Percentiles rank a stretch among this genome's conserved stretches.
Conservation (phyloP, 352 stramenopile species). For the Phytophthora melonis region DNA sequence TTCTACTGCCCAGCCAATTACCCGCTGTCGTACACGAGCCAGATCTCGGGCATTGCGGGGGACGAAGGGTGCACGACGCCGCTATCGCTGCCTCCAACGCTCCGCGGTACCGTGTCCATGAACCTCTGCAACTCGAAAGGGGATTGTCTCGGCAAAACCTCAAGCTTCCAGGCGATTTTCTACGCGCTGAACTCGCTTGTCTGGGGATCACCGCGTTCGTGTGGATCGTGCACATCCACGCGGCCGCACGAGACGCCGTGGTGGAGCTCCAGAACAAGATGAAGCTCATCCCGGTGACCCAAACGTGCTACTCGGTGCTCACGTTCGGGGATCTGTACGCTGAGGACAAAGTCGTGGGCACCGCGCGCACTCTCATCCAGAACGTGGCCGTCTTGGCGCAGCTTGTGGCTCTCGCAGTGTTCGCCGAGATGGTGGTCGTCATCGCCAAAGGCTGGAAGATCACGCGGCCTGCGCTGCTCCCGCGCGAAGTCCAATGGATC, state of each 20-base stretch:
- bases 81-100: slow-evolving; percentile 30
- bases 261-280: slow-evolving; percentile 67
- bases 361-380: slow-evolving; percentile 41
- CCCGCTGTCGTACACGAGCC: slow-evolving; percentile 11
- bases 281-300: slow-evolving; percentile 55
- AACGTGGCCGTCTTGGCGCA: slow-evolving; percentile 53
- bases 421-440: slow-evolving; percentile 60
- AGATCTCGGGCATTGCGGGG: slow-evolving; percentile 25
- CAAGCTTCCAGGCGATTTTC: slow-evolving; percentile 31
- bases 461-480: slow-evolving; percentile 52
- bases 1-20: slow-evolving; percentile 63
- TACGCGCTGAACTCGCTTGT: slow-evolving; percentile 48
- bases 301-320: slow-evolving; percentile 42
- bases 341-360: slow-evolving; percentile 43
- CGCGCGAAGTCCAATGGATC: slow-evolving; percentile 64
- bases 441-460: slow-evolving; percentile 82
- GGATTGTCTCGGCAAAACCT: slow-evolving; percentile 43
- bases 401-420: slow-evolving; percentile 54
- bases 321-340: slow-evolving; percentile 46
- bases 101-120: slow-evolving; percentile 57
- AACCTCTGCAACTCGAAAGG: slow-evolving; percentile 57
- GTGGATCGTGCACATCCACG: slow-evolving; percentile 63
- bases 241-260: slow-evolving; percentile 49
- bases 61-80: slow-evolving; percentile 37
- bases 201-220: slow-evolving; percentile 49